phyloP scores from a whole-genome alignment of 345 rosid species.

The Acer negundo region DNA sequence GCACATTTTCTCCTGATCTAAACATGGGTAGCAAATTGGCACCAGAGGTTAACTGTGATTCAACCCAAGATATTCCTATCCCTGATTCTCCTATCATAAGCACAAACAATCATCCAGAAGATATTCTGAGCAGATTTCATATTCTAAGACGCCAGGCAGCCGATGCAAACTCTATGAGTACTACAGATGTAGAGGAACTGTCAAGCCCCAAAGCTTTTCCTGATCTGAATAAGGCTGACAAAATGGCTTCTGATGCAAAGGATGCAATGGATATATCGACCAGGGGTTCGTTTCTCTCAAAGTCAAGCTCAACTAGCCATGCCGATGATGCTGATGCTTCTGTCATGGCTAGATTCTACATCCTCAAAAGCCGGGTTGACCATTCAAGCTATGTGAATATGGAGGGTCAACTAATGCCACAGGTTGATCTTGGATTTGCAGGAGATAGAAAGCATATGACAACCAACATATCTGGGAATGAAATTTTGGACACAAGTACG shows the following conservation, averaged over 20 bases:
- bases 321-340: constrained; percentile 40
- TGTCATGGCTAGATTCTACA: constrained; percentile 43
- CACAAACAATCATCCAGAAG: constrained; percentile 35
- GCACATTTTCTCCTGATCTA: constrained; percentile 20
- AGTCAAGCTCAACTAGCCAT: constrained; percentile 1
- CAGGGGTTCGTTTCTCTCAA: constrained; percentile 18
- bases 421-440: constrained; percentile 22
- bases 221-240: constrained; percentile 25
- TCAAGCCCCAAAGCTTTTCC: constrained; percentile 21
- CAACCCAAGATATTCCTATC: constrained; percentile 15
- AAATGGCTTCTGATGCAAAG: constrained; percentile 29
- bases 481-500: constrained; percentile 11
- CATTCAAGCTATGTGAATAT: constrained; percentile 19
- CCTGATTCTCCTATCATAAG: constrained; percentile 26
- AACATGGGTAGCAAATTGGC: constrained; percentile 14
- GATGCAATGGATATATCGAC: constrained; percentile 5
- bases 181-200: constrained; percentile 17
- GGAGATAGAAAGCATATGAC: constrained; percentile 20
- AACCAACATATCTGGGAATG: constrained; percentile 12
- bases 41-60: constrained; percentile 10
- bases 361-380: constrained; percentile 40
- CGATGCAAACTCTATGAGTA: constrained; percentile 13
- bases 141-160: constrained; percentile 42
- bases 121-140: constrained; percentile 56
- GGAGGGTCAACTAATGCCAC: constrained; percentile 24